phyloP scores from a whole-genome alignment of 768 basidiomycete genomes.

The Serendipita sp. region DNA sequence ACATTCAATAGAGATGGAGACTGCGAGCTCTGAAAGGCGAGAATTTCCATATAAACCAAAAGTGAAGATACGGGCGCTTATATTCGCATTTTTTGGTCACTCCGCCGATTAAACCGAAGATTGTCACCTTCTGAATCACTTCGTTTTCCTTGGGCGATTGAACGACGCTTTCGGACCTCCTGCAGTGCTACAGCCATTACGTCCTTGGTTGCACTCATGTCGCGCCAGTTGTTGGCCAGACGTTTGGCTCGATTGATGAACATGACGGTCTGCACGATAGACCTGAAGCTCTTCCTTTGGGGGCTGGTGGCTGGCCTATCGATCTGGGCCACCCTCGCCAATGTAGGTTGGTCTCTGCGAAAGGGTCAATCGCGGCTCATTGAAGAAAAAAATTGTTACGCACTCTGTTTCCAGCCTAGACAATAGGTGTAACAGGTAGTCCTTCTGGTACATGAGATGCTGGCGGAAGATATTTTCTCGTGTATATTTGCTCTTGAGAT shows the following conservation, averaged over 20 bases:
- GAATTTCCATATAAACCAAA: too few species aligned
- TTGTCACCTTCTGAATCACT: too few species aligned
- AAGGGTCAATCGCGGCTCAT: background rate
- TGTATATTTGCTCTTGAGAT: constrained; percentile 82
- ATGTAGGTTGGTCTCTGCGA: background rate
- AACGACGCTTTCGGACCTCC: background rate
- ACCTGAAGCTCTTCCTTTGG: background rate
- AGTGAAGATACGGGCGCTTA: too few species aligned
- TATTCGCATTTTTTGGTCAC: too few species aligned
- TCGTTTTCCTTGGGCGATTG: background rate
- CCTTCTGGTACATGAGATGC: constrained; percentile 73
- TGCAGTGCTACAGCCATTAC: background rate
- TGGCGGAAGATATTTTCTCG: constrained; percentile 69
- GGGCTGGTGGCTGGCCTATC: background rate
- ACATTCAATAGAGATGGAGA: too few species aligned
- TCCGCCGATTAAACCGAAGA: too few species aligned
- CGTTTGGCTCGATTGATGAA: background rate
- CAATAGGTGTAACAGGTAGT: constrained; percentile 66
- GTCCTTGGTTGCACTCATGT: background rate
- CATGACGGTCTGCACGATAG: background rate
- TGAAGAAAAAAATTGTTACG: background rate
- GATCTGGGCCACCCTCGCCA: background rate
- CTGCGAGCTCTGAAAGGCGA: too few species aligned
- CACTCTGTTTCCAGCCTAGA: background rate
- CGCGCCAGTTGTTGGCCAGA: background rate